Percentiles rank a stretch among this genome's conserved stretches.
These are phyloP conservation scores for Botrytis paeoniae DNA, from an alignment of 2,329 filamentous ascomycete species.

Conservation along the genomic window DNA sequence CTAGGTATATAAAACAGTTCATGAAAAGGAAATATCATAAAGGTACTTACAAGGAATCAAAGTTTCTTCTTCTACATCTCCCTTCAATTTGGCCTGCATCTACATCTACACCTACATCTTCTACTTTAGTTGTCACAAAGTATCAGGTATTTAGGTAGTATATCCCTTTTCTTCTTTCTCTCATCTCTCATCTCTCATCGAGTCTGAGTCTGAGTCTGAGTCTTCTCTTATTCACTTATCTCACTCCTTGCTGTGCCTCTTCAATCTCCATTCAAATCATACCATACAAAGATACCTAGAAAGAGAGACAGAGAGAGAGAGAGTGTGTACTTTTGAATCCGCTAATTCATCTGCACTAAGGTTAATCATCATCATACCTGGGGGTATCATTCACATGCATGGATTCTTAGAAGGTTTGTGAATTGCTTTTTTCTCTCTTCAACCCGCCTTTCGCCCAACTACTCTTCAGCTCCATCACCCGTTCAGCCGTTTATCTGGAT, in stretches of 20 bases:
- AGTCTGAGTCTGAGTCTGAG: too few relatives aligned
- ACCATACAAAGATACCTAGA: not conserved
- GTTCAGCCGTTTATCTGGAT: not conserved
- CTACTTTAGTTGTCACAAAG: not conserved
- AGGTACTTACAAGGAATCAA: not conserved
- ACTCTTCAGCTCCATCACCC: not conserved
- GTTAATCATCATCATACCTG: not conserved
- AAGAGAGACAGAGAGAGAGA: not conserved
- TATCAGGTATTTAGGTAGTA: not conserved
- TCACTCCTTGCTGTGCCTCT: not conserved
- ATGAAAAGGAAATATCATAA: not conserved
- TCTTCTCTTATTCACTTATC: not conserved
- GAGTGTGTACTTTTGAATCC: not conserved
- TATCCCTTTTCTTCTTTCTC: not conserved
- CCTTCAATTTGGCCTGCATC: not conserved
- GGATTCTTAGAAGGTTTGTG: not conserved
- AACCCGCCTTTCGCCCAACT: not conserved
- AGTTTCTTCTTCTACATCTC: not conserved
- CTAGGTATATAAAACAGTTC: not conserved
- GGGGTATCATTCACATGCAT: not conserved
- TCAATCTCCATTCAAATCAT: not conserved
- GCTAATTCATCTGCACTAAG: not conserved
- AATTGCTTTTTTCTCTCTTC: not conserved
- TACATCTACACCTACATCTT: not conserved
- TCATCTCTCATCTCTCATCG: not conserved